Evolutionary conservation across 139 green algal species (phyloP).

Genomic region (Closterium sp.): DNA sequence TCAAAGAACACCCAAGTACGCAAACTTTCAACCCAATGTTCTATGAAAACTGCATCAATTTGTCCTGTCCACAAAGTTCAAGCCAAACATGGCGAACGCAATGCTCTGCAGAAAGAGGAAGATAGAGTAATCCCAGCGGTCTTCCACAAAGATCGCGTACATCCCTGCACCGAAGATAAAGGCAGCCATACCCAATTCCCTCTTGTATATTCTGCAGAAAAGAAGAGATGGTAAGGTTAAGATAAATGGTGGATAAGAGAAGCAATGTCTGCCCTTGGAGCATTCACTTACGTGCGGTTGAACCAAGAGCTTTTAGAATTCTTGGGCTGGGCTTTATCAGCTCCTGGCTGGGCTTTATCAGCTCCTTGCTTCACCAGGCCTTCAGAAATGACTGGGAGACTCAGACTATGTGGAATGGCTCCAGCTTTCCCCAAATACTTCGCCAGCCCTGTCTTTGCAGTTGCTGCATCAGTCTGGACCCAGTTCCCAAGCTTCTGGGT

Average conservation of each 20-base stretch:
- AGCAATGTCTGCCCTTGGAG: neutral
- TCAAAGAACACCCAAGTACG: no score
- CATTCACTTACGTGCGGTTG: neutral
- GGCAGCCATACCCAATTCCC: conserved; percentile 65
- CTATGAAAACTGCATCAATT: neutral
- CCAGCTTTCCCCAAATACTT: neutral
- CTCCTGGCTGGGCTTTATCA: neutral
- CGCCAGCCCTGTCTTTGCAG: neutral
- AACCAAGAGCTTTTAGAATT: neutral
- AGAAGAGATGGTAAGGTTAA: neutral
- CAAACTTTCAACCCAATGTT: neutral
- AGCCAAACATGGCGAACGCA: conserved; percentile 76
- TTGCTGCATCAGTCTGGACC: conserved; percentile 12
- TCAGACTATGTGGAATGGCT: neutral
- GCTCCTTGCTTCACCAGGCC: neutral
- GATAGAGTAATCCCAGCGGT: conserved; percentile 64
- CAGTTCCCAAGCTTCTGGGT: conserved; percentile 69
- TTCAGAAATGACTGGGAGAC: neutral
- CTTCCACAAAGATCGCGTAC: conserved; percentile 65
- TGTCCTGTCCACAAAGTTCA: conserved; percentile 61
- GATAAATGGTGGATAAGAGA: neutral
- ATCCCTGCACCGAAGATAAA: conserved; percentile 66
- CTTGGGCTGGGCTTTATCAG: neutral
- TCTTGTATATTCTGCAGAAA: conserved; percentile 57
- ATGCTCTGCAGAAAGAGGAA: conserved; percentile 74